Evolutionary conservation across 164 flowering plant genomes (phyloP).

Genomic region (Tetrastigma voinierianum): DNA sequence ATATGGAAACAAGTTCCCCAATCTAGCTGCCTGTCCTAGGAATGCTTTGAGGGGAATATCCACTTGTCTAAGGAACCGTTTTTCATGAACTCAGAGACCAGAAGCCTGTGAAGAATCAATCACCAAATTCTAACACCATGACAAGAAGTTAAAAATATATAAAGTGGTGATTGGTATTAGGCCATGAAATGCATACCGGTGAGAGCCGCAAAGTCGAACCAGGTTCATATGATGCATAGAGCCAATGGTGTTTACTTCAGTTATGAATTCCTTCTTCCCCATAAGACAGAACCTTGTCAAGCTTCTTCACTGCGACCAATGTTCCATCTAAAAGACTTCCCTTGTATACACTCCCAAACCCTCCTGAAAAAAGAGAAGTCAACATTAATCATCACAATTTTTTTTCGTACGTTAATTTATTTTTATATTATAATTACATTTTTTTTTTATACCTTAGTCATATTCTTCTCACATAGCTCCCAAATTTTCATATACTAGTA

Average conservation of each 20-base stretch:
- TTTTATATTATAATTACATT: too few species aligned
- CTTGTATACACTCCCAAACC: conserved; percentile 87
- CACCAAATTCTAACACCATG: too few species aligned
- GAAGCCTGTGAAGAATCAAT: conserved; percentile 47
- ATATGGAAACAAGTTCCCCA: conserved; percentile 79
- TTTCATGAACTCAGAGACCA: conserved; percentile 88
- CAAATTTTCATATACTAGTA: too few species aligned
- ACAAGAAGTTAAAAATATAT: too few species aligned
- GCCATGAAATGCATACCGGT: conserved; percentile 40
- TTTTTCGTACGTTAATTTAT: too few species aligned
- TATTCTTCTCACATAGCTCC: too few species aligned
- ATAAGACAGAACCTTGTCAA: conserved; percentile 76
- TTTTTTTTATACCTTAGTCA: too few species aligned
- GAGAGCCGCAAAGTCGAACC: conserved; percentile 80
- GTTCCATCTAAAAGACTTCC: conserved; percentile 77
- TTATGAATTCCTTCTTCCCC: conserved; percentile 84
- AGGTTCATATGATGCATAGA: conserved; percentile 98
- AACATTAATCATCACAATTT: too few species aligned
- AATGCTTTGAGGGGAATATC: conserved; percentile 64
- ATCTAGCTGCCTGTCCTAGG: conserved; percentile 46
- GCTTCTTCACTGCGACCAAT: conserved; percentile 82
- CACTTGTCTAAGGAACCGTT: conserved; percentile 93
- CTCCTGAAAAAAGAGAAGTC: conserved; percentile 45
- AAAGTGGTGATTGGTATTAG: neutral
- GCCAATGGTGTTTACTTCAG: conserved; percentile 90